phyloP scores from a whole-genome alignment of 108 stramenopile genomes.

The Nitzschia putrida region DNA sequence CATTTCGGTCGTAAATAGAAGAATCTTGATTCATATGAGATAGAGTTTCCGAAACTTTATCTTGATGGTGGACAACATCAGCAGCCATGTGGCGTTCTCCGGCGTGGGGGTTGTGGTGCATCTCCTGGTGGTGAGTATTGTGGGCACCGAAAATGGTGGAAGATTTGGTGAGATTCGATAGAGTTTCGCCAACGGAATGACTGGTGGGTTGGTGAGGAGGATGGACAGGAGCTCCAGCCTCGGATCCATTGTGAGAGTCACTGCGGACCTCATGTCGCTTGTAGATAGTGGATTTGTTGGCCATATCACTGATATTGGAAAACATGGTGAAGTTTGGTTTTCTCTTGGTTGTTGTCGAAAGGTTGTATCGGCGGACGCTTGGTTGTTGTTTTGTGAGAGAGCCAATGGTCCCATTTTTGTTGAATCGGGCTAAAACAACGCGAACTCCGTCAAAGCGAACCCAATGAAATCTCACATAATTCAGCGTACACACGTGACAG shows the following conservation, averaged over 20 bases:
- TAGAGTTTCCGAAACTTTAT: conserved; percentile 1
- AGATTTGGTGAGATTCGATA: background rate
- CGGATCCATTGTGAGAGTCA: background rate
- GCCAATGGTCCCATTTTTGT: background rate
- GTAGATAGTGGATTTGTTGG: conserved; percentile 7
- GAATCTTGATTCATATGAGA: conserved; percentile 2
- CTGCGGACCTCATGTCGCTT: conserved; percentile 9
- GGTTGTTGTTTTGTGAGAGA: background rate
- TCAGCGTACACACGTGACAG: too few relatives aligned
- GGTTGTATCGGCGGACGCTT: background rate
- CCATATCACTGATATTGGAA: background rate
- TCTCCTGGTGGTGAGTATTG: background rate
- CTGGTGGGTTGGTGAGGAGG: background rate
- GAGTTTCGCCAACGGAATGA: conserved; percentile 9
- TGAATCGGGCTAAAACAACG: background rate
- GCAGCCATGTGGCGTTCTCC: conserved; percentile 12
- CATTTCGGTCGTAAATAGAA: conserved; percentile 9
- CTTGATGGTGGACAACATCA: background rate
- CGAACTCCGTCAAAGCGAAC: conserved; percentile 1
- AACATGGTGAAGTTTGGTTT: background rate
- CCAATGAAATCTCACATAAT: background rate
- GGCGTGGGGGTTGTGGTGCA: conserved; percentile 12
- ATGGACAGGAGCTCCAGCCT: conserved; percentile 1
- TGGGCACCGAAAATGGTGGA: conserved; percentile 8
- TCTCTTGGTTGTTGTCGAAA: background rate